Evolutionary conservation across 495 filamentous ascomycete species (phyloP).

Genomic region (Daldinia childiae): DNA sequence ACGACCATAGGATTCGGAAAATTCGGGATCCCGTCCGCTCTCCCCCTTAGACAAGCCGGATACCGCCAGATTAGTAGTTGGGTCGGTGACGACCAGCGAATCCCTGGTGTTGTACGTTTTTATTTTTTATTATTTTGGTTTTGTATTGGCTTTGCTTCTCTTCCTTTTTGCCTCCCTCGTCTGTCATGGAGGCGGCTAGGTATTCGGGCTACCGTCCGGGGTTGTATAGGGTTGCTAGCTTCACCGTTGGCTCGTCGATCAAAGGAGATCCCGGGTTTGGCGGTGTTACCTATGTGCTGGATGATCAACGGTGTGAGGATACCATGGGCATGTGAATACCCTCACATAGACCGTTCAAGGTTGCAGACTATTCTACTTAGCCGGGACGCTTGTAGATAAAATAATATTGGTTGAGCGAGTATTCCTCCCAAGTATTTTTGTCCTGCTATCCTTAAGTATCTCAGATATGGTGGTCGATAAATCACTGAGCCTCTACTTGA

Average conservation of each 20-base stretch:
- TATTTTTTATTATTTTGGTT: not conserved
- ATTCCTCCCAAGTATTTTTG: too few species aligned
- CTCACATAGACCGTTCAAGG: not conserved
- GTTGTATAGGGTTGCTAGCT: not conserved
- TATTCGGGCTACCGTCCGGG: not conserved
- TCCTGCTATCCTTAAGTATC: not conserved
- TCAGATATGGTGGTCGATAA: not conserved
- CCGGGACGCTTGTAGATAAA: too few species aligned
- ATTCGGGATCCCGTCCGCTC: not conserved
- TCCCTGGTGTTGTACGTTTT: not conserved
- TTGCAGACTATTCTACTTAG: not conserved
- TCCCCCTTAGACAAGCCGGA: not conserved
- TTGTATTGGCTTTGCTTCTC: not conserved
- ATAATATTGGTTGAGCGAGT: too few species aligned
- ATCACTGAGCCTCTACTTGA: not conserved
- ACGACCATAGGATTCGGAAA: not conserved
- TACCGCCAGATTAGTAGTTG: not conserved
- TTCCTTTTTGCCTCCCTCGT: not conserved
- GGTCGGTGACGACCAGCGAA: not conserved
- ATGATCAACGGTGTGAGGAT: not conserved
- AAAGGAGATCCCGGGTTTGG: not conserved
- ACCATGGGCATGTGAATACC: not conserved
- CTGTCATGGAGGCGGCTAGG: not conserved
- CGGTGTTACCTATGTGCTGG: not conserved
- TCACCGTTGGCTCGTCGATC: not conserved